Evolutionary conservation across 306 rosid genomes (phyloP).

Genomic region (Pyrus communis): DNA sequence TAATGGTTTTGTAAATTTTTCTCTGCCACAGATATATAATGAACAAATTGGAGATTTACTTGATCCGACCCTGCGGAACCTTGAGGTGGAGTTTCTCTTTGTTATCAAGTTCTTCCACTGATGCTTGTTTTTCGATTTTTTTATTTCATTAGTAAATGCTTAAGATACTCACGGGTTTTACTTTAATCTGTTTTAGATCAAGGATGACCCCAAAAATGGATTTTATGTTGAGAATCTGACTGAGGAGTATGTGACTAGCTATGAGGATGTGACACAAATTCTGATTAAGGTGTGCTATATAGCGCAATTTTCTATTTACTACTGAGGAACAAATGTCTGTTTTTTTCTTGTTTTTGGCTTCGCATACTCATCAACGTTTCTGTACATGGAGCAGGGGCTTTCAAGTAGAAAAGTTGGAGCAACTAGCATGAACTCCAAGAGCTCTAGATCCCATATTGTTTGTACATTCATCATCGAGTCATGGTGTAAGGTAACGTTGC

Average conservation of each 20-base stretch:
- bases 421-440: conserved; percentile 73
- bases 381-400: conserved; percentile 63
- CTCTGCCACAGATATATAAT: conserved; percentile 31
- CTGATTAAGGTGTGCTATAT: conserved; percentile 62
- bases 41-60: conserved; percentile 53
- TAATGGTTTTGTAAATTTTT: neutral
- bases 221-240: conserved; percentile 71
- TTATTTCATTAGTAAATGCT: neutral
- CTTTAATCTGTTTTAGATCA: conserved; percentile 50
- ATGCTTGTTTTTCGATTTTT: neutral
- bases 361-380: neutral
- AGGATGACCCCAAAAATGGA: conserved; percentile 65
- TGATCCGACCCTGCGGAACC: conserved; percentile 56
- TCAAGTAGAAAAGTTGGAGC: conserved; percentile 96
- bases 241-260: conserved; percentile 84
- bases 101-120: conserved; percentile 4
- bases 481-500: conserved; percentile 72
- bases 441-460: conserved; percentile 89
- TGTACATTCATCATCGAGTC: conserved; percentile 81
- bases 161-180: conserved; percentile 1
- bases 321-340: neutral
- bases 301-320: neutral
- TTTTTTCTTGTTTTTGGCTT: neutral
- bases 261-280: conserved; percentile 85
- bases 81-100: conserved; percentile 48